Evolutionary conservation across 768 basidiomycete species (phyloP).

Genomic region (Antrodiella citrinella): DNA sequence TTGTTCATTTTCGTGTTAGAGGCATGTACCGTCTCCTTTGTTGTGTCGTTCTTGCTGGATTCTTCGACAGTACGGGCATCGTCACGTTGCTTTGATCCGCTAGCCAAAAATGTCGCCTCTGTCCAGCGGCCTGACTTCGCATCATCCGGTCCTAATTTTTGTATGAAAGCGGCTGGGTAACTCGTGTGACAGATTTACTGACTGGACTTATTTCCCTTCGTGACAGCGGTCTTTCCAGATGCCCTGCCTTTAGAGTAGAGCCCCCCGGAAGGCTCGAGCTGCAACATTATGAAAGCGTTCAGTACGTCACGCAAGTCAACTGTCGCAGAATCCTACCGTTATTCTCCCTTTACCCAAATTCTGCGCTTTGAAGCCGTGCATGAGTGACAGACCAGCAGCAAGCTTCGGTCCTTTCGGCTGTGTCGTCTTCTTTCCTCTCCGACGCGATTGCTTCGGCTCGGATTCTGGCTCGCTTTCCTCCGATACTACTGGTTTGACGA

Average conservation of each 20-base stretch:
- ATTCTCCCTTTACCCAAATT: slow-evolving; percentile 56
- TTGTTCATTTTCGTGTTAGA: background rate
- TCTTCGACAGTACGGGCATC: no score
- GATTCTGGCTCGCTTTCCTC: slow-evolving; percentile 7
- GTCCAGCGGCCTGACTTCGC: background rate
- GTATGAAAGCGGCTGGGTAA: no score
- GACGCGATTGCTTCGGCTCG: slow-evolving; percentile 10
- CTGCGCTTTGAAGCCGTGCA: slow-evolving; percentile 59
- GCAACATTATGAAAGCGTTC: background rate
- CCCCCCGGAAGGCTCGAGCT: slow-evolving; percentile 43
- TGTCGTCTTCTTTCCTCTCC: slow-evolving; percentile 6
- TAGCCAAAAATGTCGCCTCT: background rate
- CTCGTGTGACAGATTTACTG: no score
- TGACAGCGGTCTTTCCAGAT: slow-evolving; percentile 33
- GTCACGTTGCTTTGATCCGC: background rate
- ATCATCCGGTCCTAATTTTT: background rate
- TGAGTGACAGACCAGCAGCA: slow-evolving; percentile 48
- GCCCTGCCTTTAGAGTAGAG: slow-evolving; percentile 63
- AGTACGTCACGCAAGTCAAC: background rate
- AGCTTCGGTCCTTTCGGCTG: slow-evolving; percentile 22
- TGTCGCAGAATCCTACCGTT: slow-evolving; percentile 36
- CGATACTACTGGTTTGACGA: slow-evolving; percentile 29
- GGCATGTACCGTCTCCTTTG: no score
- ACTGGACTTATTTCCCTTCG: slow-evolving; percentile 17
- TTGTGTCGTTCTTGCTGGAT: no score